Conservation (phyloP, 2,329 filamentous ascomycete species). For the Alternaria postmessia region DNA sequence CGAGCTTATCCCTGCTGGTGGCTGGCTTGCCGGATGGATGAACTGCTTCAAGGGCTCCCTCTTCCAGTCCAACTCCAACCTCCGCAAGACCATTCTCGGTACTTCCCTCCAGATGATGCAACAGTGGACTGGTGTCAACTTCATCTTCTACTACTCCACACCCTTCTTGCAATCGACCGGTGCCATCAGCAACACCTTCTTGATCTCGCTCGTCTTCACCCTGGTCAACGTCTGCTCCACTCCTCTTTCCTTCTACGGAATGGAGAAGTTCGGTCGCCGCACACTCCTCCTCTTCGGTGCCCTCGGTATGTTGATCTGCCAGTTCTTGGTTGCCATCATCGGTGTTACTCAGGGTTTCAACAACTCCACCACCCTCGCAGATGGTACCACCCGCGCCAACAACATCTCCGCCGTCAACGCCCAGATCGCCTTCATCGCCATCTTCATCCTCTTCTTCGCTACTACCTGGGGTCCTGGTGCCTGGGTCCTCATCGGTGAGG, state of each 20-base stretch:
- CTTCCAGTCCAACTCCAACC: slow-evolving; percentile 58
- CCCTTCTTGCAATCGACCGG: slow-evolving; percentile 79
- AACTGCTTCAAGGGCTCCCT: slow-evolving; percentile 68
- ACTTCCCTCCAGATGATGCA: slow-evolving; percentile 61
- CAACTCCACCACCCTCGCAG: not conserved
- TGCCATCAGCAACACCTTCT: slow-evolving; percentile 78
- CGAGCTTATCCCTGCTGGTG: slow-evolving; percentile 56
- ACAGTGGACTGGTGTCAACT: slow-evolving; percentile 82
- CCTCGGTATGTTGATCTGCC: slow-evolving; percentile 82
- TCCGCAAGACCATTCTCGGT: slow-evolving; percentile 59
- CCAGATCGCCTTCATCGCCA: slow-evolving; percentile 85
- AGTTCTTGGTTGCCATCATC: slow-evolving; percentile 84
- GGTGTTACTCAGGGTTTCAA: slow-evolving; percentile 46
- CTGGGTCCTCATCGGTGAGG: slow-evolving; percentile 77
- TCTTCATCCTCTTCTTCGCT: slow-evolving; percentile 81
- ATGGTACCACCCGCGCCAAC: not conserved
- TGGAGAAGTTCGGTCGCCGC: slow-evolving; percentile 84
- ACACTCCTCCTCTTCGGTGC: slow-evolving; percentile 81
- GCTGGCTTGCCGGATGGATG: slow-evolving; percentile 63
- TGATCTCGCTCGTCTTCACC: slow-evolving; percentile 85
- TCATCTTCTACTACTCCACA: slow-evolving; percentile 71
- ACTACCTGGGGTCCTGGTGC: slow-evolving; percentile 66
- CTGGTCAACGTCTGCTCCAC: slow-evolving; percentile 88
- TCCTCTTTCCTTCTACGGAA: slow-evolving; percentile 84
- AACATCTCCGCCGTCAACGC: slow-evolving; percentile 53